phyloP scores from a whole-genome alignment of 805 yeast species.

The Yueomyces sinensis region DNA sequence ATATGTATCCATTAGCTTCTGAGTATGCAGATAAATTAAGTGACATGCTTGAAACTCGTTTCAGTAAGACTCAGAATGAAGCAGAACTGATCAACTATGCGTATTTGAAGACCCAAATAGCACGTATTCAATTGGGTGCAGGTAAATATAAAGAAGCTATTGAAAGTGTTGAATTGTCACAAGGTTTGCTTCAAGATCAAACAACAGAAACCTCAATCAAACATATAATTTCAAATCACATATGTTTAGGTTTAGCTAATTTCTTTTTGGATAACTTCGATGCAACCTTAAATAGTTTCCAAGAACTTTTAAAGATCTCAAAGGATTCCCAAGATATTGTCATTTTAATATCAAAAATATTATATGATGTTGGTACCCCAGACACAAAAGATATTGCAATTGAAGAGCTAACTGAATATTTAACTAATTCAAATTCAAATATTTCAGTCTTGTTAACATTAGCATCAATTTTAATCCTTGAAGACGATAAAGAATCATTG shows the following conservation, averaged over 20 bases:
- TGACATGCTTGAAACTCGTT: slow-evolving; percentile 36
- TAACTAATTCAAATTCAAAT: slow-evolving; percentile 53
- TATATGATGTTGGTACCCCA: slow-evolving; percentile 62
- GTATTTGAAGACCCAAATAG: slow-evolving; percentile 50
- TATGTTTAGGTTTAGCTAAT: slow-evolving; percentile 58
- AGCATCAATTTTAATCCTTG: slow-evolving; percentile 67
- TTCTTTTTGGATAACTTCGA: slow-evolving; percentile 55
- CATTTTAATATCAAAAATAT: slow-evolving; percentile 61
- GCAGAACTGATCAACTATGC: slow-evolving; percentile 37
- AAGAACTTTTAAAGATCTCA: slow-evolving; percentile 41
- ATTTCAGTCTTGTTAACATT: slow-evolving; percentile 55
- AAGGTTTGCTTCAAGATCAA: slow-evolving; percentile 34
- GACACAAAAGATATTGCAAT: slow-evolving; percentile 73
- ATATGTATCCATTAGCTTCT: slow-evolving; percentile 43
- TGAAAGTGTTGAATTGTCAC: slow-evolving; percentile 43
- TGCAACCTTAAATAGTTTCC: slow-evolving; percentile 54
- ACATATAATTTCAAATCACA: slow-evolving; percentile 40
- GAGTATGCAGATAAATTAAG: slow-evolving; percentile 35
- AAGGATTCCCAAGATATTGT: slow-evolving; percentile 55
- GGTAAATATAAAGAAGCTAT: slow-evolving; percentile 44
- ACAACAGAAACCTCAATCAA: slow-evolving; percentile 23
- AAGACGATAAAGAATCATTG: slow-evolving; percentile 43
- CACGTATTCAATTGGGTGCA: slow-evolving; percentile 56
- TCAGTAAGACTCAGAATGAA: slow-evolving; percentile 42
- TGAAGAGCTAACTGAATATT: slow-evolving; percentile 62